A percentile compares a stretch with the other conserved stretches of the same genome.
Conservation (phyloP, 2,329 filamentous ascomycete genomes). For the Xylaria sp. region DNA sequence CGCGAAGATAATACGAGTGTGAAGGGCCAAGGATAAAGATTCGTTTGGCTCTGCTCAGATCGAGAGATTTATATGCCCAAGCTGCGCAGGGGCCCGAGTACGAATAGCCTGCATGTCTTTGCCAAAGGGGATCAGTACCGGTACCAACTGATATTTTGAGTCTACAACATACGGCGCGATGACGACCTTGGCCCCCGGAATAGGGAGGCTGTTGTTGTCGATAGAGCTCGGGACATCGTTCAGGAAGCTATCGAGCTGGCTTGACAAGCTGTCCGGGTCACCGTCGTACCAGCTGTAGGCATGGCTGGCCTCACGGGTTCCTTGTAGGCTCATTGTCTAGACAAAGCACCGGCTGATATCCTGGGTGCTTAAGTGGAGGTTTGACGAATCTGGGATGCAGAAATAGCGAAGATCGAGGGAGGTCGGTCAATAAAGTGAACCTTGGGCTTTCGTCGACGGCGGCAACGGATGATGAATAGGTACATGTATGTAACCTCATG, state of each 20-base stretch:
- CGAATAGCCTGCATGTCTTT: slow-evolving; percentile 87
- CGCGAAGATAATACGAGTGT: slow-evolving; percentile 80
- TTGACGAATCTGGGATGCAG: slow-evolving; percentile 1
- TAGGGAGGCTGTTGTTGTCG: slow-evolving; percentile 63
- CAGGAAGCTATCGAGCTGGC: slow-evolving; percentile 77
- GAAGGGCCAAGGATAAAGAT: slow-evolving; percentile 93
- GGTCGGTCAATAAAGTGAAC: not conserved
- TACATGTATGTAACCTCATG: slow-evolving; percentile 13
- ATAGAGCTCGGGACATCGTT: slow-evolving; percentile 68
- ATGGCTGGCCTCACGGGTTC: slow-evolving; percentile 64
- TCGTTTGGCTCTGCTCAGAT: slow-evolving; percentile 79
- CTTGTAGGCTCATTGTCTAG: slow-evolving; percentile 35
- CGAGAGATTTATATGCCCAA: slow-evolving; percentile 89
- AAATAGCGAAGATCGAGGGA: not conserved
- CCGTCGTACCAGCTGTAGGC: slow-evolving; percentile 87
- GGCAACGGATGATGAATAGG: slow-evolving; percentile 6
- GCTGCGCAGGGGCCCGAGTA: slow-evolving; percentile 92
- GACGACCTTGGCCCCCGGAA: slow-evolving; percentile 76
- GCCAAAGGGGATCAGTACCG: slow-evolving; percentile 15
- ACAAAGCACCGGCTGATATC: not conserved
- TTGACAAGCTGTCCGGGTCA: slow-evolving; percentile 59
- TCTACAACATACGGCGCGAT: slow-evolving; percentile 80
- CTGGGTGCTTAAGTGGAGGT: not conserved
- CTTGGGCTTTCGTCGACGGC: too few relatives aligned
- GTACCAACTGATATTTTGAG: slow-evolving; percentile 10